Evolutionary conservation across 192 early-diverging fungal species (phyloP).

Genomic region (Umbelopsis vinacea): DNA sequence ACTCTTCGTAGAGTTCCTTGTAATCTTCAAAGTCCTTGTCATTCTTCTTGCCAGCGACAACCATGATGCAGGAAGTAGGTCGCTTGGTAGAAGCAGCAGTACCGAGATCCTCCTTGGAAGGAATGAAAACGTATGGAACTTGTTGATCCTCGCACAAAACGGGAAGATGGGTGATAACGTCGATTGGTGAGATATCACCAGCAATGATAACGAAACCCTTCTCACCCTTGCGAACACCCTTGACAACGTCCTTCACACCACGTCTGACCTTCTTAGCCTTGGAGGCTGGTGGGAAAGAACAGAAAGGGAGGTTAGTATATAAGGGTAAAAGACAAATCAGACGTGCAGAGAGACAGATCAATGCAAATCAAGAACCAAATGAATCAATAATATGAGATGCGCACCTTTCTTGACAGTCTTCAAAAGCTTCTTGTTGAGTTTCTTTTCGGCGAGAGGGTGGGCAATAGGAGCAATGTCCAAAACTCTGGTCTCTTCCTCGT

Average conservation of each 20-base stretch:
- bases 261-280: constrained; percentile 89
- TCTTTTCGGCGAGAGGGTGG: constrained; percentile 80
- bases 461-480: constrained; percentile 73
- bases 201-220: constrained; percentile 96
- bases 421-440: constrained; percentile 83
- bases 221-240: constrained; percentile 92
- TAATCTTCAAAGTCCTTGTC: constrained; percentile 78
- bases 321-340: too few species aligned
- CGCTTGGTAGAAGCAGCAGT: constrained; percentile 92
- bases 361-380: too few species aligned
- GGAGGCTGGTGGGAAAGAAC: constrained; percentile 56
- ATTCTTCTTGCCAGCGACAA: constrained; percentile 81
- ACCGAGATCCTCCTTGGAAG: constrained; percentile 95
- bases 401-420: constrained; percentile 91
- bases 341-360: too few species aligned
- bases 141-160: constrained; percentile 96
- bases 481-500: constrained; percentile 54
- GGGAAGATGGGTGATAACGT: constrained; percentile 97
- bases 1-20: constrained; percentile 86
- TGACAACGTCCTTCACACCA: constrained; percentile 98
- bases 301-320: constrained; percentile 22
- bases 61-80: constrained; percentile 90
- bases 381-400: background rate
- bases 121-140: constrained; percentile 96
- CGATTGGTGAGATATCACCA: constrained; percentile 95